Conservation (phyloP, 2,329 filamentous ascomycete genomes). For the Ascochyta koolunga region DNA sequence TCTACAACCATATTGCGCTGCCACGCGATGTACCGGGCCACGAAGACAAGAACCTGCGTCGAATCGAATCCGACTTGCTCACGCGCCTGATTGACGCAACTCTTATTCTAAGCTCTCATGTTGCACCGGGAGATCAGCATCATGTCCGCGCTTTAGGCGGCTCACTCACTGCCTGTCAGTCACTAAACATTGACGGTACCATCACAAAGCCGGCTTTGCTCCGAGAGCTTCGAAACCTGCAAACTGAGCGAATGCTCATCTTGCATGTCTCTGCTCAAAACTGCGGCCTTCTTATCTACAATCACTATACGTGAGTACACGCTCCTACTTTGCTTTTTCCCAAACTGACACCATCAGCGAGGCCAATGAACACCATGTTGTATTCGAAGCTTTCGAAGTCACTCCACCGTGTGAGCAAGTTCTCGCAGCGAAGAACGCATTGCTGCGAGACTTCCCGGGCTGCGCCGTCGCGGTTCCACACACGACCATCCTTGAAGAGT, state of each 20-base stretch:
- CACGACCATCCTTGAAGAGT: slow-evolving; percentile 43
- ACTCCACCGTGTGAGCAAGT: slow-evolving; percentile 61
- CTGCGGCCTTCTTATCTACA: slow-evolving; percentile 53
- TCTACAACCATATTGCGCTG: slow-evolving; percentile 48
- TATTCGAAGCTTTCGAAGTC: slow-evolving; percentile 68
- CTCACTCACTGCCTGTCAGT: slow-evolving; percentile 22
- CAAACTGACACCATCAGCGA: slow-evolving; percentile 16
- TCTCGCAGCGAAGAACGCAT: slow-evolving; percentile 57
- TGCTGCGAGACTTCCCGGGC: slow-evolving; percentile 67
- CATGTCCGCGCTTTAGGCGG: slow-evolving; percentile 23
- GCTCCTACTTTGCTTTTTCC: neutral
- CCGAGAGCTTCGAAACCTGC: slow-evolving; percentile 25
- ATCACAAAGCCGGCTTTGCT: slow-evolving; percentile 31
- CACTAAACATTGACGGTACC: slow-evolving; percentile 31
- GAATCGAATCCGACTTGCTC: slow-evolving; percentile 38
- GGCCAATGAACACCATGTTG: slow-evolving; percentile 26
- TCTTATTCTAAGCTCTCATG: slow-evolving; percentile 20
- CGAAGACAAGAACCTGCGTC: slow-evolving; percentile 36
- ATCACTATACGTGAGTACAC: slow-evolving; percentile 38
- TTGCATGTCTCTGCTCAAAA: slow-evolving; percentile 58
- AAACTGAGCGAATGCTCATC: slow-evolving; percentile 44
- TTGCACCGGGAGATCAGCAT: slow-evolving; percentile 11
- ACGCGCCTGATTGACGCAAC: slow-evolving; percentile 36
- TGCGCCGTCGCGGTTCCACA: slow-evolving; percentile 56
- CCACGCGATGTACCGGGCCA: slow-evolving; percentile 48